phyloP scores from a whole-genome alignment of 768 basidiomycete genomes.

The Hygrophorus pudorinus region DNA sequence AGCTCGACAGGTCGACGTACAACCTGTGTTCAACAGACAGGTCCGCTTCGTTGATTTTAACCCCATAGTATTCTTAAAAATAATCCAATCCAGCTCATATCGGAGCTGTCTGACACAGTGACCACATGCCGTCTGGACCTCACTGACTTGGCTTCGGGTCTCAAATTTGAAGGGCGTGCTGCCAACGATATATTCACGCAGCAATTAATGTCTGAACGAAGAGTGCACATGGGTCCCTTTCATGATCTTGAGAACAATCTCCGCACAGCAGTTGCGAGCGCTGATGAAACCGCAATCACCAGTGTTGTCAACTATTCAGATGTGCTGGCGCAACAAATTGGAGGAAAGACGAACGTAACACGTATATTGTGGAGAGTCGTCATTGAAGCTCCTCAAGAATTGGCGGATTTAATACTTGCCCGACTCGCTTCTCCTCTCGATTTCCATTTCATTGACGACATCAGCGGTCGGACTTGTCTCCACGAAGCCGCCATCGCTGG shows the following conservation, averaged over 20 bases:
- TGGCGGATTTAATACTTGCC: conserved; percentile 66
- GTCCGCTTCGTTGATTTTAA: conserved; percentile 28
- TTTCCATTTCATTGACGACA: conserved; percentile 90
- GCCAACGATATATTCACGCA: conserved; percentile 67
- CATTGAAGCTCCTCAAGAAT: conserved; percentile 65
- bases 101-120: conserved; percentile 89
- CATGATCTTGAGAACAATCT: conserved; percentile 86
- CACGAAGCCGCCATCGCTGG: conserved; percentile 92
- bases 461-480: conserved; percentile 89
- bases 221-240: conserved; percentile 59
- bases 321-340: conserved; percentile 48
- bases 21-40: conserved; percentile 95
- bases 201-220: conserved; percentile 57
- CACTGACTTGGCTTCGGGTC: conserved; percentile 63
- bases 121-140: conserved; percentile 74
- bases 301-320: conserved; percentile 68
- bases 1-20: conserved; percentile 95
- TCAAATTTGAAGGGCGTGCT: conserved; percentile 72
- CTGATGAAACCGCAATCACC: conserved; percentile 48
- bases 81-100: conserved; percentile 60
- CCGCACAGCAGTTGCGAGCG: conserved; percentile 59
- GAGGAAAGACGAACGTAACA: conserved; percentile 60
- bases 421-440: conserved; percentile 67
- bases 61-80: conserved; percentile 8
- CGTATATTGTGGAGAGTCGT: conserved; percentile 94